Percentiles rank a stretch among this genome's conserved stretches.
Evolutionary conservation across 495 filamentous ascomycete species (phyloP).

Genomic region (Aspergillus mulundensis): DNA sequence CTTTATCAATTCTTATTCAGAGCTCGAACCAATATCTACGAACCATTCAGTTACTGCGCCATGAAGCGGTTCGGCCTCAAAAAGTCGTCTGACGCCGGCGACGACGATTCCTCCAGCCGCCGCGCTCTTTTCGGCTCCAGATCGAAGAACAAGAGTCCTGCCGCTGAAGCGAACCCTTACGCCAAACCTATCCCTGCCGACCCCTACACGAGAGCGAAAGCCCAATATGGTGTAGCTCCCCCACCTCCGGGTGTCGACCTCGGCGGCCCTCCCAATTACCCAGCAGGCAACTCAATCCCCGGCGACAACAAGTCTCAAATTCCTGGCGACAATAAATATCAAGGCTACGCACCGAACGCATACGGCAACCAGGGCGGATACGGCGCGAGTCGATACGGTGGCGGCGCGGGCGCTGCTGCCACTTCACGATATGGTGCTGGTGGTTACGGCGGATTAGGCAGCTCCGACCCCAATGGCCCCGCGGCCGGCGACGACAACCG

Average conservation of each 20-base stretch:
- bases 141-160: conserved; percentile 57
- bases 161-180: conserved; percentile 58
- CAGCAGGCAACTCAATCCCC: conserved; percentile 25
- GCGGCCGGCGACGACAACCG: conserved; percentile 48
- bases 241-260: conserved; percentile 21
- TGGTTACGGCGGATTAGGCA: conserved; percentile 71
- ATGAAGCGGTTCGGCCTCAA: conserved; percentile 58
- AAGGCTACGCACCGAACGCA: conserved; percentile 55
- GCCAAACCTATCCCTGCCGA: conserved; percentile 58
- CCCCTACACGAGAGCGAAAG: conserved; percentile 61
- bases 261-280: not conserved
- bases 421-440: conserved; percentile 53
- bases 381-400: conserved; percentile 59
- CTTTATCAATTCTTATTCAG: not conserved
- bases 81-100: conserved; percentile 62
- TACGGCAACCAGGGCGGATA: conserved; percentile 64
- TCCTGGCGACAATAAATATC: conserved; percentile 48
- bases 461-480: conserved; percentile 50
- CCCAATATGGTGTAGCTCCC: conserved; percentile 40
- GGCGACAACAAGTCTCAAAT: conserved; percentile 25
- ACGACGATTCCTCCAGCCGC: conserved; percentile 55
- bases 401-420: conserved; percentile 26
- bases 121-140: conserved; percentile 55
- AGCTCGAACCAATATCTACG: not conserved
- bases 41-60: conserved; percentile 13